Percentiles rank a stretch among this genome's conserved stretches.
These are phyloP conservation scores for Ceratocystis smalleyi DNA, from an alignment of 2,329 filamentous ascomycete species.

Conservation along the genomic window DNA sequence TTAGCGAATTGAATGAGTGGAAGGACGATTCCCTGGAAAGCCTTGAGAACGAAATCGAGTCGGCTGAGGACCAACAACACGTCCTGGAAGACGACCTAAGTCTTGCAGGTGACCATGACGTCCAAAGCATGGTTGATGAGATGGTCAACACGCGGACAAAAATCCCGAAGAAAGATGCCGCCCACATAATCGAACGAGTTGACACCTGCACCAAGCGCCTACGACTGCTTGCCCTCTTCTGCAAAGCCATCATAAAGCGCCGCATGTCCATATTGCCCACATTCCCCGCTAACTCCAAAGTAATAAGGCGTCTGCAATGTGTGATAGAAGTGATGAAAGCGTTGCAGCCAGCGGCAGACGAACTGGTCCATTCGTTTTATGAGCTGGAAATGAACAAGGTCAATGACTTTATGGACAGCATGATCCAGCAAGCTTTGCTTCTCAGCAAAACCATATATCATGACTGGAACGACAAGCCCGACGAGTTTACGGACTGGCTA, in stretches of 20 bases:
- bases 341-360: slow-evolving; percentile 53
- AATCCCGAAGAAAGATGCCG: slow-evolving; percentile 48
- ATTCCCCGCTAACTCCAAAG: slow-evolving; percentile 24
- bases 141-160: slow-evolving; percentile 47
- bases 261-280: slow-evolving; percentile 44
- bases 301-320: slow-evolving; percentile 36
- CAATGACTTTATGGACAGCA: slow-evolving; percentile 41
- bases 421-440: slow-evolving; percentile 43
- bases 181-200: slow-evolving; percentile 49
- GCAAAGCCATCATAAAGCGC: slow-evolving; percentile 53
- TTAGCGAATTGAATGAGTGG: slow-evolving; percentile 4
- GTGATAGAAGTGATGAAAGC: slow-evolving; percentile 39
- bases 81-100: slow-evolving; percentile 24
- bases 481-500: slow-evolving; percentile 71
- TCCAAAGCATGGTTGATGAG: slow-evolving; percentile 47
- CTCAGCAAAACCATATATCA: slow-evolving; percentile 40
- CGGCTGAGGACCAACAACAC: slow-evolving; percentile 40
- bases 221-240: slow-evolving; percentile 52
- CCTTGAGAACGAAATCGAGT: slow-evolving; percentile 28
- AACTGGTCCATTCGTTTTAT: slow-evolving; percentile 59
- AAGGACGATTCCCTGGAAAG: slow-evolving; percentile 26
- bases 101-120: slow-evolving; percentile 23
- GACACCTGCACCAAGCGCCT: slow-evolving; percentile 48
- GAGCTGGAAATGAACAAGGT: slow-evolving; percentile 45
- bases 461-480: slow-evolving; percentile 48